Base-by-base conservation (phyloP, 2,329 filamentous ascomycete species). In the Colletotrichum lindemuthianum region DNA sequence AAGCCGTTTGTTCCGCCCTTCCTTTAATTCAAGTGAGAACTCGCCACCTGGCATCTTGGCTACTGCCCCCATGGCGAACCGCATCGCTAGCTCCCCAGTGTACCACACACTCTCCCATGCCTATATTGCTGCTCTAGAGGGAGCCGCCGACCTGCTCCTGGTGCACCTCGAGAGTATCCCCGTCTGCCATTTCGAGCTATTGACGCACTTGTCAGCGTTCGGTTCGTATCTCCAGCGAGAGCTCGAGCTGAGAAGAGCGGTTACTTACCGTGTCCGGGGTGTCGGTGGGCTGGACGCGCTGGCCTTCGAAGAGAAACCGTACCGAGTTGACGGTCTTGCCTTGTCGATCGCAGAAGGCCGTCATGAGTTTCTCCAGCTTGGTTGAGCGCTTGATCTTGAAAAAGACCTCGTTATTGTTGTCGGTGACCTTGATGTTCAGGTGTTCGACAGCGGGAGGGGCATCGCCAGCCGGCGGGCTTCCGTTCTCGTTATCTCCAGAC, bases 361-460 rank as follows among this genome's bases (percentile, higher is more conserved):
- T 91, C 96, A 99, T 99, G 59, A 99, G 85, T 84, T 99, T 99
- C 82, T 97, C 96, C 2, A 99, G 87, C 77, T 93, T 92, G 1
- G 96, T 99, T 24, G 91, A 93, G 41, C 94, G 88, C 90, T 99
- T 99, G 83, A 99, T 99, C 85, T 99, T 99, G 85, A 99, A 99
- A 79, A 98, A 99, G 72, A 99, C 95, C 77, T 99, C 96, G 77
- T 99, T 99, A 83, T 97, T 97, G 82, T 97, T 97, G 73, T 99
- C 96, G 0, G 96, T 98, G 12, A 99, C 96, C 78, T 99, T 99
- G 82, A 99, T 98, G 82, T 99, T 99, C 6, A 99, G 84, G 79
- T 99, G 96, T 81, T 98, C 95, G 36, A 82, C 82, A 60, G 82
- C 81, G 32, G 82, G 81, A 56, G 79, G 74, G 36, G 80, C 77